A percentile compares a stretch with the other conserved stretches of the same genome.
phyloP scores from a whole-genome alignment of 805 yeast genomes.

The Candida fluviatilis region DNA sequence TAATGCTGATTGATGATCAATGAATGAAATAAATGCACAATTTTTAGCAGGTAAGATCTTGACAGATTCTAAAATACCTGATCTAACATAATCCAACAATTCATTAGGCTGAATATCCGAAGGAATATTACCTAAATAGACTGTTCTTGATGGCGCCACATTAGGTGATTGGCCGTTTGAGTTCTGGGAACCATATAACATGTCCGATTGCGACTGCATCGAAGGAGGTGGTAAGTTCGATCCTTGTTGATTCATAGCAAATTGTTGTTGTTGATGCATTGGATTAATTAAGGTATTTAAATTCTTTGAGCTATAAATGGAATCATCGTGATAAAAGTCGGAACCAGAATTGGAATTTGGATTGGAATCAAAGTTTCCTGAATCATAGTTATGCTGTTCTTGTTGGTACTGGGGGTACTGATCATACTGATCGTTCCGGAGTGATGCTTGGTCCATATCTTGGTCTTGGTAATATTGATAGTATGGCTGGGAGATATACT shows the following conservation, averaged over 20 bases:
- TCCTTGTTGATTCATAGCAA: slow-evolving; percentile 7
- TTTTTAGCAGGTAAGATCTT: slow-evolving; percentile 75
- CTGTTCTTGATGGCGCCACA: slow-evolving; percentile 74
- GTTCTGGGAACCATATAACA: slow-evolving; percentile 3
- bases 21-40: slow-evolving; percentile 87
- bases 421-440: slow-evolving; percentile 1
- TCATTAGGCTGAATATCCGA: slow-evolving; percentile 75
- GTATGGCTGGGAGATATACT: slow-evolving; percentile 31
- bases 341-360: neutral
- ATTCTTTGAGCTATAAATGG: neutral
- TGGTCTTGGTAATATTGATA: slow-evolving; percentile 25
- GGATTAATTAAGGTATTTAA: neutral
- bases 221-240: slow-evolving; percentile 4
- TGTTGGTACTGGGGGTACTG: slow-evolving; percentile 5
- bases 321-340: slow-evolving; percentile 3
- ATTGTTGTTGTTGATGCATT: slow-evolving; percentile 8
- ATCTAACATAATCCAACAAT: slow-evolving; percentile 82
- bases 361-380: neutral
- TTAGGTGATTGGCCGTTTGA: slow-evolving; percentile 7
- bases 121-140: slow-evolving; percentile 86
- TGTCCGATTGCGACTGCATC: slow-evolving; percentile 2
- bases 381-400: neutral
- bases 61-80: slow-evolving; percentile 82
- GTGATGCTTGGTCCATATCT: slow-evolving; percentile 3
- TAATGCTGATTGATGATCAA: slow-evolving; percentile 84